Evolutionary conservation across 139 green algal species (phyloP).

Genomic region (Zygnema cylindricum): DNA sequence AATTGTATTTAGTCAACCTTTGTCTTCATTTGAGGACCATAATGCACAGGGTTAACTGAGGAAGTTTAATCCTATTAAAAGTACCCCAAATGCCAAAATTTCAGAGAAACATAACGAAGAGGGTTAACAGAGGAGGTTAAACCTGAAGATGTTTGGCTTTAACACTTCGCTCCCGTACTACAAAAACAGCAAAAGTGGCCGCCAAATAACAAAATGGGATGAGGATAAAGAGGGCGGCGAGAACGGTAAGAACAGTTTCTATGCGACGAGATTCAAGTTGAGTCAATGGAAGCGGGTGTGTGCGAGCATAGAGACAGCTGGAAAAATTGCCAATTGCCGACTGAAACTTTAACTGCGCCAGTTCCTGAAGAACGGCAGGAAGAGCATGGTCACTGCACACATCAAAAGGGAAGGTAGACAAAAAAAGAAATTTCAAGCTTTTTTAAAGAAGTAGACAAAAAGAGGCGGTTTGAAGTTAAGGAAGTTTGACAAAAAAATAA

Average conservation of each 20-base stretch:
- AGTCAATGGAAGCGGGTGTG: slow-evolving; percentile 40
- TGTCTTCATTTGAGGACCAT: neutral
- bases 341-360: too few species aligned
- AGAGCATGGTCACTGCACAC: too few species aligned
- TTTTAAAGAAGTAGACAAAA: too few species aligned
- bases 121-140: too few species aligned
- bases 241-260: slow-evolving; percentile 23
- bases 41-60: neutral
- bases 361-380: too few species aligned
- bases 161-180: slow-evolving; percentile 40
- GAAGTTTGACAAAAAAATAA: too few species aligned
- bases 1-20: too few species aligned
- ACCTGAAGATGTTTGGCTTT: slow-evolving; percentile 59
- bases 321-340: too few species aligned
- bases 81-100: neutral
- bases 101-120: neutral
- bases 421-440: too few species aligned
- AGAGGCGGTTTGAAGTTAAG: too few species aligned
- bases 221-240: slow-evolving; percentile 53
- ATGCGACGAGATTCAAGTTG: slow-evolving; percentile 5
- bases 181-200: slow-evolving; percentile 53
- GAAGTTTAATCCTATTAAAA: neutral
- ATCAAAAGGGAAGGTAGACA: too few species aligned
- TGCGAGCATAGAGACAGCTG: too few species aligned
- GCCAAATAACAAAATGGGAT: slow-evolving; percentile 56